phyloP scores from a whole-genome alignment of 2,329 filamentous ascomycete species.

The Fusarium sp. region DNA sequence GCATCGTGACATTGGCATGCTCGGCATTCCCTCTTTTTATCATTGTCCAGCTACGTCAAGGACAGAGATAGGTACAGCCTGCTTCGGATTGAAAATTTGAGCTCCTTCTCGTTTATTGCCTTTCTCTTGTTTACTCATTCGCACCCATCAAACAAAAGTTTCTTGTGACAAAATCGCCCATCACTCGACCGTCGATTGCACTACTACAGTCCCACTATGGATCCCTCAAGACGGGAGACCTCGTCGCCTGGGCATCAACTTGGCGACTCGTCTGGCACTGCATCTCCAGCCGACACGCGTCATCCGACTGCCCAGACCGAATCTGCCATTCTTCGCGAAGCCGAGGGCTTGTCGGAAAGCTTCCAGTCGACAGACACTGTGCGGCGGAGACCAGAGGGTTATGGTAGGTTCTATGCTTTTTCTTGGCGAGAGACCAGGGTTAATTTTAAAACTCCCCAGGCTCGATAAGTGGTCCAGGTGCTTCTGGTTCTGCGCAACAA shows the following conservation, averaged over 20 bases:
- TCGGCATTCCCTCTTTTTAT: constrained; percentile 46
- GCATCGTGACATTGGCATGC: constrained; percentile 48
- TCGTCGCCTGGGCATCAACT: constrained; percentile 55
- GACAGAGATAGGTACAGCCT: constrained; percentile 27
- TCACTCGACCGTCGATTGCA: constrained; percentile 21
- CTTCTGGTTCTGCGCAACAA: constrained; percentile 50
- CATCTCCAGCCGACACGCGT: constrained; percentile 66
- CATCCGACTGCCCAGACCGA: constrained; percentile 56
- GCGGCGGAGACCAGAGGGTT: constrained; percentile 69
- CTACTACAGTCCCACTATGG: constrained; percentile 56
- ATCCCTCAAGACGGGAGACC: constrained; percentile 55
- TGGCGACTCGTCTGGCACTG: constrained; percentile 54
- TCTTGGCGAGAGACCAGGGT: constrained; percentile 14
- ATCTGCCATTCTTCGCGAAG: constrained; percentile 53
- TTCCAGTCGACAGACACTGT: constrained; percentile 72
- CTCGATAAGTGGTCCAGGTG: constrained; percentile 44
- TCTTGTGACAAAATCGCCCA: constrained; percentile 18
- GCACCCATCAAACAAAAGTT: constrained; percentile 19
- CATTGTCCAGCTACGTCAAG: constrained; percentile 26
- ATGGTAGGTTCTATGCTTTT: constrained; percentile 61
- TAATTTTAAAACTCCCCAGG: constrained; percentile 42
- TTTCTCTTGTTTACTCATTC: constrained; percentile 22
- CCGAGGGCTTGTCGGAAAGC: constrained; percentile 65
- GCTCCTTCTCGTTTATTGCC: constrained; percentile 5
- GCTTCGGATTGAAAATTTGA: constrained; percentile 17